phyloP scores from a whole-genome alignment of 139 green algal species.

The Cymbomonas tetramitiformis region DNA sequence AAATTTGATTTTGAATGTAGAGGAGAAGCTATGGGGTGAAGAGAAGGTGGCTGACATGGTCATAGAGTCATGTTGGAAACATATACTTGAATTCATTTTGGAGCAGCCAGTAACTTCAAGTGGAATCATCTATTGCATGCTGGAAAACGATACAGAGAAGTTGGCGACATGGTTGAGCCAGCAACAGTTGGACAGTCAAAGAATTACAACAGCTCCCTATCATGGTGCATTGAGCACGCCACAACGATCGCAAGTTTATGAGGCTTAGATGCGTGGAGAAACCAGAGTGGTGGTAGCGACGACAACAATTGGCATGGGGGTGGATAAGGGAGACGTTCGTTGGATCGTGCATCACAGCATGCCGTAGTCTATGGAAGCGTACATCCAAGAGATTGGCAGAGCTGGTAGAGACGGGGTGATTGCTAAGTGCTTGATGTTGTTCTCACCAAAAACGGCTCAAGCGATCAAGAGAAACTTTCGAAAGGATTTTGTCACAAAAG shows the following conservation, averaged over 20 bases:
- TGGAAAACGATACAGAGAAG: constrained; percentile 54
- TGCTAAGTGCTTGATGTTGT: constrained; percentile 38
- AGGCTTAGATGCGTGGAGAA: constrained; percentile 44
- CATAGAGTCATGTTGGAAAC: too few relatives aligned
- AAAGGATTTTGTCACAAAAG: too few relatives aligned
- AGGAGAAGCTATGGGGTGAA: too few relatives aligned
- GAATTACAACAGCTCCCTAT: constrained; percentile 41
- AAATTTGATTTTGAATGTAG: too few relatives aligned
- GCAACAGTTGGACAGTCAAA: not conserved
- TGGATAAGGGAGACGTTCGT: constrained; percentile 42
- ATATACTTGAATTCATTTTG: too few relatives aligned
- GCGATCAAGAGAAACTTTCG: too few relatives aligned
- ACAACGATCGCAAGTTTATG: constrained; percentile 58
- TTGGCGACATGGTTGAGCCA: constrained; percentile 29
- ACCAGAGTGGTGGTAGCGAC: constrained; percentile 58
- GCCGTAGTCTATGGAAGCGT: constrained; percentile 35
- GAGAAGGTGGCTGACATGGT: too few relatives aligned
- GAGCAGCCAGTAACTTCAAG: too few relatives aligned
- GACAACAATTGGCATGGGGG: constrained; percentile 67
- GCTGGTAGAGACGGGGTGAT: constrained; percentile 49
- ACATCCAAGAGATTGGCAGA: constrained; percentile 50
- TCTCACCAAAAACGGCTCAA: too few relatives aligned
- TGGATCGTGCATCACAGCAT: constrained; percentile 41
- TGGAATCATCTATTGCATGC: constrained; percentile 74
- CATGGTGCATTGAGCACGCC: constrained; percentile 70